Conservation (phyloP, 345 rosid genomes). For the Pistacia atlantica region DNA sequence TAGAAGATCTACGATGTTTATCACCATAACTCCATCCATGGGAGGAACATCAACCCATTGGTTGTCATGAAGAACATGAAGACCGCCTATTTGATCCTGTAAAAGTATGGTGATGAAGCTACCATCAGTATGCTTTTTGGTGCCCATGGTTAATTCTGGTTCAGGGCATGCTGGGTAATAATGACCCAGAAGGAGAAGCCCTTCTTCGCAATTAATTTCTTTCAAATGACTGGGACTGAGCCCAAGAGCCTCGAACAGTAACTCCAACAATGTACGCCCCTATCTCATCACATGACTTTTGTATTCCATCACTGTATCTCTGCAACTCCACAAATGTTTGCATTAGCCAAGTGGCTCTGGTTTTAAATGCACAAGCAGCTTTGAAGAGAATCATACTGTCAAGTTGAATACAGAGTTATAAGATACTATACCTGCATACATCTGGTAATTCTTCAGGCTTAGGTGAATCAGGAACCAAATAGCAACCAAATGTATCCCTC, state of each 20-base stretch:
- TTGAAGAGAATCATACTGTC: too few relatives aligned
- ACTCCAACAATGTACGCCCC: conserved; percentile 14
- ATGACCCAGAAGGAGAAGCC: conserved; percentile 24
- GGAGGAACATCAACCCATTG: conserved; percentile 38
- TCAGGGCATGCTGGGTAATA: conserved; percentile 46
- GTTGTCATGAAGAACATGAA: conserved; percentile 37
- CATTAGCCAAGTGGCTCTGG: not conserved
- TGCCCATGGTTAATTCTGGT: conserved; percentile 38
- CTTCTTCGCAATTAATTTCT: conserved; percentile 25
- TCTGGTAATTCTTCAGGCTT: conserved; percentile 24
- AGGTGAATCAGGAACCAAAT: conserved; percentile 23
- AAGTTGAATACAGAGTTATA: too few relatives aligned
- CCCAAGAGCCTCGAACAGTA: conserved; percentile 42
- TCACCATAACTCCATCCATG: conserved; percentile 30
- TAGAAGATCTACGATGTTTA: conserved; percentile 39
- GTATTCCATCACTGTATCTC: conserved; percentile 19
- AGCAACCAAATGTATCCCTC: conserved; percentile 24
- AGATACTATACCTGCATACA: conserved; percentile 17
- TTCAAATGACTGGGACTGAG: conserved; percentile 21
- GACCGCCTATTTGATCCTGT: conserved; percentile 44
- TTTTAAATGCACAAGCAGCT: not conserved
- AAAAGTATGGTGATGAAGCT: conserved; percentile 32
- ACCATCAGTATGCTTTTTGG: conserved; percentile 31
- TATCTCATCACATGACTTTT: not conserved
- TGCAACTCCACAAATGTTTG: not conserved